Base-by-base conservation (phyloP, 257 asterid species). In the Mitragyna speciosa region DNA sequence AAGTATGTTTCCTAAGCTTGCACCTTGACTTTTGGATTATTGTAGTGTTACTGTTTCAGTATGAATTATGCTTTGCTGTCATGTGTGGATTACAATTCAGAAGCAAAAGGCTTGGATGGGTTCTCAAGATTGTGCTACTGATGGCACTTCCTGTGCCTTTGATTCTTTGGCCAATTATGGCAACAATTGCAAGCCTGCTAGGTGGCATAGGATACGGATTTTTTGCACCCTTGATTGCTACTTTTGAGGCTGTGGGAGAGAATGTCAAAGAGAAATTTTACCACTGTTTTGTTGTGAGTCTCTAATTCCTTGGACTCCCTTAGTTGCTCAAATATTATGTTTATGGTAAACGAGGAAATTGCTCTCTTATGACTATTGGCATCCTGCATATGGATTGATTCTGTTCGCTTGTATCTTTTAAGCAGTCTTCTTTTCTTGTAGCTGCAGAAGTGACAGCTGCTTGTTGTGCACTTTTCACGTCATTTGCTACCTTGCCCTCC, bases 141-240 rank as follows among this genome's bases (percentile, higher is more conserved):
- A 59, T 91, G 26, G 56, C 83, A 6, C 63, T 95, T 75, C 97
- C 94, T 8, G 47, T 89, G 77, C 97, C 94, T 33, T 87, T 93
- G 77, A 81, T 89, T 80, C 82, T 95, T 22, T 91, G 94, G 93
- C 97, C 96, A 64, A 49, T 87, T 45, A 1, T 91, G 69, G 90
- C 95, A 33, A 89, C 91, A 17, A 26, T 76, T 59, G 98, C 95
- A 47, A 93, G 97, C 77, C 73, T 95, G 51, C 74, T 95, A 22
- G 98, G 97, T 33, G 97, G 94, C 81, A 70, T 89, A 28, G 97
- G 93, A 4, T 94, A 88, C 11, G 97, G 97, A 1, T 91, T 91
- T 79, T 91, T 94, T 14, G 89, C 95, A 7, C 97, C 98, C 15
- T 80, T 93, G 90, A 84, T 95, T 33, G 96, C 98, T 9, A 93